Percentiles rank a stretch among this genome's conserved stretches.
Conservation (phyloP, 2,329 filamentous ascomycete species). For the Talaromyces sp. region DNA sequence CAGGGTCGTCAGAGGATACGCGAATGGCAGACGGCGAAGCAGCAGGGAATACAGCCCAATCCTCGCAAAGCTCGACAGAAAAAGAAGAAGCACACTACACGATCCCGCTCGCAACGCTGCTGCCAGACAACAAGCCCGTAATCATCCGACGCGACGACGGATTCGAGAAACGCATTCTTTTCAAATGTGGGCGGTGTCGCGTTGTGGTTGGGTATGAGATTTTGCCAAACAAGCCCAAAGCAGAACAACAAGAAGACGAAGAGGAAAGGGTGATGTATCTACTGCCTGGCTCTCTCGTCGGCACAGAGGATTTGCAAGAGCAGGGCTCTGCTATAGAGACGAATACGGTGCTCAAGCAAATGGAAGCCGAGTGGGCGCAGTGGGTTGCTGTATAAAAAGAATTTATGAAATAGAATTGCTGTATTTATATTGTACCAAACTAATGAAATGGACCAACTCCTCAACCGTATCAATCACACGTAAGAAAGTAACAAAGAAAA, state of each 20-base stretch:
- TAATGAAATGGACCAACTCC: constrained; percentile 1
- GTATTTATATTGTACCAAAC: background rate
- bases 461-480: too few species aligned
- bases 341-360: constrained; percentile 8
- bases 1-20: background rate
- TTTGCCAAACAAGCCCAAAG: constrained; percentile 30
- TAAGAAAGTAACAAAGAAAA: background rate
- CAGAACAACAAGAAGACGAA: constrained; percentile 25
- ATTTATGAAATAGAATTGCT: background rate
- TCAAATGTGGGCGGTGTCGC: constrained; percentile 58
- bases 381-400: constrained; percentile 18
- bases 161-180: constrained; percentile 61
- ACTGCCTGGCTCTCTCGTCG: constrained; percentile 55
- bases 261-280: constrained; percentile 52
- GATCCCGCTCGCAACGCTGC: constrained; percentile 49
- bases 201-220: constrained; percentile 61
- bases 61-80: background rate
- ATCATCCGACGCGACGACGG: constrained; percentile 57
- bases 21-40: too few species aligned
- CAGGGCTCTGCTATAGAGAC: background rate
- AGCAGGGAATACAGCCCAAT: background rate
- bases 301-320: constrained; percentile 52
- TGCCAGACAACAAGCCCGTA: constrained; percentile 45
- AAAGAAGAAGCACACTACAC: constrained; percentile 35
- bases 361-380: constrained; percentile 31